Evolutionary conservation across 1,284 basidiomycete species (phyloP), one percentile per base, ranked within the genome.

Genomic region (Malassezia furfur): DNA sequence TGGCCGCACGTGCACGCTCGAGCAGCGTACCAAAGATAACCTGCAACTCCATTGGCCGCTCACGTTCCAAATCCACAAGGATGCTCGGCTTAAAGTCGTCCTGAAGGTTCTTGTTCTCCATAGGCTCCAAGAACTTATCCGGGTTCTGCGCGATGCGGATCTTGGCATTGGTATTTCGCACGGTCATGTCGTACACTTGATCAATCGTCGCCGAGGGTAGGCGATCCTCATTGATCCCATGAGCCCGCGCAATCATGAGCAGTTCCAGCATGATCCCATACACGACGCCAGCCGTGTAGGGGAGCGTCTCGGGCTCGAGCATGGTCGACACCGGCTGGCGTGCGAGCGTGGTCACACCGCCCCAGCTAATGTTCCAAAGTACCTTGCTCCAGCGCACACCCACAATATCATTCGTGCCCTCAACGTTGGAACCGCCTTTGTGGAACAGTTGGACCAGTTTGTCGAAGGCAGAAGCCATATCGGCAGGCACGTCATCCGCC

Each of bases 321-420:
- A 79, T 64, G 9, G 71, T 70, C 2, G 74, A 65, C 3, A 80
- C 76, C 8, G 77, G 71, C 31, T 71, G 65, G 7, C 79, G 75
- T 0, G 78, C 70, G 0, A 80, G 69, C 3, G 78, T 77, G 51
- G 77, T 77, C 0, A 70, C 52, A 0, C 63, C 68, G 15, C 70
- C 70, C 70, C 70, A 72, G 15, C 62, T 59, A 1, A 64, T 61
- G 39, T 72, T 72, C 68, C 70, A 72, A 19, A 70, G 58, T 10
- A 65, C 57, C 61, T 81, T 81, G 45, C 77, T 72, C 79, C 79
- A 80, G 50, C 79, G 68, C 53, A 77, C 76, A 12, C 69, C 68
- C 61, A 79, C 78, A 52, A 80, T 78, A 50, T 79, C 78, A 2
- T 76, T 66, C 0, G 75, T 72, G 11, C 74, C 67, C 1, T 73